These are phyloP conservation scores for Barnettozyma hawaiiensis DNA, from an alignment of 1,139 yeast genomes.

Conservation along the genomic window DNA sequence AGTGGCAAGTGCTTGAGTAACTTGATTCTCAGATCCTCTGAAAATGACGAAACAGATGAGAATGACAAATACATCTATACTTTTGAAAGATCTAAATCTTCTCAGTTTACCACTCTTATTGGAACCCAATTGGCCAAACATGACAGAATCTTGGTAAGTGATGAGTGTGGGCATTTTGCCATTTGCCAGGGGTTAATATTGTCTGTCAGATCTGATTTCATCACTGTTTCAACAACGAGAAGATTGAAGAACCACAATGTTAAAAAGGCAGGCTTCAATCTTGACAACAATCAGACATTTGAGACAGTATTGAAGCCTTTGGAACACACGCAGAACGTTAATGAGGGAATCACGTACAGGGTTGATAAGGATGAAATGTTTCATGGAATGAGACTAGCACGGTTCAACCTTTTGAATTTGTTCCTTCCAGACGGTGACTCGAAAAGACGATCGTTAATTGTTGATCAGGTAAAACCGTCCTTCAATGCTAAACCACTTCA, in stretches of 20 bases:
- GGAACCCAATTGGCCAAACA: constrained; percentile 42
- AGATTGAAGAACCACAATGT: constrained; percentile 35
- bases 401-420: constrained; percentile 68
- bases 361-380: constrained; percentile 78
- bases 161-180: constrained; percentile 74
- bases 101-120: constrained; percentile 25
- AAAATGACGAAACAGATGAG: constrained; percentile 28
- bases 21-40: constrained; percentile 31
- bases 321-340: constrained; percentile 12
- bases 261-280: constrained; percentile 38
- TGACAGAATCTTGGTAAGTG: constrained; percentile 69
- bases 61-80: constrained; percentile 39
- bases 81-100: constrained; percentile 34
- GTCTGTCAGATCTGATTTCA: constrained; percentile 33
- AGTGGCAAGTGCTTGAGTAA: constrained; percentile 53
- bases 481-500: constrained; percentile 31
- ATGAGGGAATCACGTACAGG: constrained; percentile 39
- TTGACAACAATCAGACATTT: constrained; percentile 42
- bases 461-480: constrained; percentile 49
- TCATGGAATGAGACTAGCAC: constrained; percentile 68
- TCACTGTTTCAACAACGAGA: constrained; percentile 21
- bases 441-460: constrained; percentile 51
- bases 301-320: constrained; percentile 39
- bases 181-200: constrained; percentile 58
- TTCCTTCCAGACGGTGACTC: constrained; percentile 53